A percentile compares a stretch with the other conserved stretches of the same genome.
Evolutionary conservation across 1,284 basidiomycete species (phyloP).

Genomic region (Crucibulum parvulum): DNA sequence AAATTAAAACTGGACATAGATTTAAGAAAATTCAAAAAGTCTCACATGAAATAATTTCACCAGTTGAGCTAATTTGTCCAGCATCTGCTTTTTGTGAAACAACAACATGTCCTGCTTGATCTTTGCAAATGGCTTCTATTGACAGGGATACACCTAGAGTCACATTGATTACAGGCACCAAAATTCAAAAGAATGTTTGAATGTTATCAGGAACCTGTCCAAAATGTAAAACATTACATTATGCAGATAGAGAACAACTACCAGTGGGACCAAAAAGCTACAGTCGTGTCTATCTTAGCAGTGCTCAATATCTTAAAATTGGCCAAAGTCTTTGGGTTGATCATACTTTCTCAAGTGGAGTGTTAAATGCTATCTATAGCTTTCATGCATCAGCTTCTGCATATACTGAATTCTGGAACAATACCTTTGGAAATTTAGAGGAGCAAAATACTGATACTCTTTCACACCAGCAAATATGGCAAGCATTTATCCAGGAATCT

Average conservation of each 20-base stretch:
- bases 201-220: constrained; percentile 20
- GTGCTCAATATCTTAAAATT: constrained; percentile 28
- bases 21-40: too few species aligned
- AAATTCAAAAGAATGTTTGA: constrained; percentile 12
- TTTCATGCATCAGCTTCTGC: constrained; percentile 6
- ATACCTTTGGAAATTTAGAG: not conserved
- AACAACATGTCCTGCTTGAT: too few species aligned
- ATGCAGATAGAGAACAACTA: constrained; percentile 22
- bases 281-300: constrained; percentile 16
- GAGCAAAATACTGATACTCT: constrained; percentile 3
- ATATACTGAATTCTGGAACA: constrained; percentile 1
- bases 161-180: constrained; percentile 21
- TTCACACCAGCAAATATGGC: constrained; percentile 24
- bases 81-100: too few species aligned
- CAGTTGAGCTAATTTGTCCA: too few species aligned
- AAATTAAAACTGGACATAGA: too few species aligned
- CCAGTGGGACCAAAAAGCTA: not conserved
- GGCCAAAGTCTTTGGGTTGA: constrained; percentile 26
- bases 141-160: constrained; percentile 17
- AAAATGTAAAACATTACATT: constrained; percentile 21
- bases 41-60: too few species aligned
- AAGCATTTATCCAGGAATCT: constrained; percentile 32
- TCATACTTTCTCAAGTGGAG: constrained; percentile 1
- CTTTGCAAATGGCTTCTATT: too few species aligned
- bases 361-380: constrained; percentile 1